phyloP scores from a whole-genome alignment of 345 rosid genomes.

The Crucihimalaya himalaica region DNA sequence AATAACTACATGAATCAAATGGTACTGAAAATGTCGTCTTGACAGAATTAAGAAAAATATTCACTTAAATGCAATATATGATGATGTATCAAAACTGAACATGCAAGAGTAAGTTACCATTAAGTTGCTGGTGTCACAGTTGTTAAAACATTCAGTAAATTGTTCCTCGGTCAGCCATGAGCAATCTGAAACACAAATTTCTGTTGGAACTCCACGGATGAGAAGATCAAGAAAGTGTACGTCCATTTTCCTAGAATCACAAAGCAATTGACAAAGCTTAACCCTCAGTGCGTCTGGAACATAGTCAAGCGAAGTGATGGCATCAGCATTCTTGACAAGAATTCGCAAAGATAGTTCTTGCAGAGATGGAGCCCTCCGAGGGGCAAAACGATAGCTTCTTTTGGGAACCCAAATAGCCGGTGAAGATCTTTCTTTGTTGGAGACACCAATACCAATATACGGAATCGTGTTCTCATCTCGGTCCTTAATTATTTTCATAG shows the following conservation, averaged over 20 bases:
- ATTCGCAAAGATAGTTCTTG: conserved; percentile 53
- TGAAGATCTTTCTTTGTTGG: conserved; percentile 31
- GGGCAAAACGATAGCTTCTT: conserved; percentile 22
- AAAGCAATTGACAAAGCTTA: conserved; percentile 64
- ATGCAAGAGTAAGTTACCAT: conserved; percentile 48
- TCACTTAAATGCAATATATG: background rate
- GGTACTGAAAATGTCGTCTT: background rate
- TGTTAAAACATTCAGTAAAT: conserved; percentile 52
- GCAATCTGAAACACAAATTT: conserved; percentile 67
- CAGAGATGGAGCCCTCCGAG: conserved; percentile 54
- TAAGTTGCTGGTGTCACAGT: conserved; percentile 67
- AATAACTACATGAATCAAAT: background rate
- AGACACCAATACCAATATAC: conserved; percentile 11
- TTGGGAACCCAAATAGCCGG: conserved; percentile 67
- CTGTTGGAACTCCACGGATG: conserved; percentile 65
- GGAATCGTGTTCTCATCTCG: conserved; percentile 45
- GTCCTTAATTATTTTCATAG: conserved; percentile 85
- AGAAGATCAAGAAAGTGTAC: conserved; percentile 58
- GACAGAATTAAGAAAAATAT: background rate
- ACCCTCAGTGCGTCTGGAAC: conserved; percentile 75
- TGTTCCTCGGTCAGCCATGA: conserved; percentile 90
- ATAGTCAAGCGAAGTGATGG: conserved; percentile 73
- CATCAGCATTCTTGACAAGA: conserved; percentile 76
- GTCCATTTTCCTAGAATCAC: conserved; percentile 71
- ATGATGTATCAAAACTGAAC: background rate